These are phyloP conservation scores for Dioszegia aurantiaca DNA, from an alignment of 768 basidiomycete genomes.

Conservation along the genomic window DNA sequence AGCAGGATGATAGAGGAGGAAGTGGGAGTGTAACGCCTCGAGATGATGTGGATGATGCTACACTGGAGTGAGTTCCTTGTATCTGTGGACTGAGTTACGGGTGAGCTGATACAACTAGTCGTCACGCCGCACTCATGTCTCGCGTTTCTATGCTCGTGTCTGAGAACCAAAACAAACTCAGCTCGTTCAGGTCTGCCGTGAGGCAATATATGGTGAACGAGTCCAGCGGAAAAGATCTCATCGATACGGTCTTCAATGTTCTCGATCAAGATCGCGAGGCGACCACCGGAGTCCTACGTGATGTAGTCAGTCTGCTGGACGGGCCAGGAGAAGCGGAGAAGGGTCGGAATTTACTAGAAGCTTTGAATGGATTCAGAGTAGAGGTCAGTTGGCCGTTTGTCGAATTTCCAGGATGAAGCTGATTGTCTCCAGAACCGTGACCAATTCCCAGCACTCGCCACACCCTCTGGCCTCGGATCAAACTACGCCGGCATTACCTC, in stretches of 20 bases:
- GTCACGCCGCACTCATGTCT: conserved; percentile 62
- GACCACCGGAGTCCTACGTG: conserved; percentile 57
- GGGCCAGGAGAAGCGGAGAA: conserved; percentile 72
- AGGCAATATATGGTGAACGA: conserved; percentile 76
- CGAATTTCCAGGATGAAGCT: background rate
- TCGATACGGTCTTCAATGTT: conserved; percentile 82
- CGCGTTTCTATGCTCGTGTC: conserved; percentile 57
- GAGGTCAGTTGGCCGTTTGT: conserved; percentile 59
- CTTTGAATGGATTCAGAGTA: conserved; percentile 79
- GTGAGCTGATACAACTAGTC: background rate
- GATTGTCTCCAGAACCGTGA: conserved; percentile 66
- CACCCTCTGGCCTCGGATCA: conserved; percentile 47
- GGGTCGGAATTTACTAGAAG: conserved; percentile 66
- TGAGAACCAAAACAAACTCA: conserved; percentile 52
- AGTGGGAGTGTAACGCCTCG: conserved; percentile 40
- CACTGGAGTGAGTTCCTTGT: conserved; percentile 36
- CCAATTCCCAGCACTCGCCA: conserved; percentile 72
- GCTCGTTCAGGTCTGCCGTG: conserved; percentile 64
- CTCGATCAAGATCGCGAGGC: conserved; percentile 67
- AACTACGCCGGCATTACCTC: conserved; percentile 76
- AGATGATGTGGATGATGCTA: conserved; percentile 48
- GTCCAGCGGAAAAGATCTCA: conserved; percentile 74
- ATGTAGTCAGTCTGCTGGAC: conserved; percentile 64
- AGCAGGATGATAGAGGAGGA: conserved; percentile 7
- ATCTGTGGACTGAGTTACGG: background rate